phyloP scores from a whole-genome alignment of 345 rosid species.

The Moringa oleifera region DNA sequence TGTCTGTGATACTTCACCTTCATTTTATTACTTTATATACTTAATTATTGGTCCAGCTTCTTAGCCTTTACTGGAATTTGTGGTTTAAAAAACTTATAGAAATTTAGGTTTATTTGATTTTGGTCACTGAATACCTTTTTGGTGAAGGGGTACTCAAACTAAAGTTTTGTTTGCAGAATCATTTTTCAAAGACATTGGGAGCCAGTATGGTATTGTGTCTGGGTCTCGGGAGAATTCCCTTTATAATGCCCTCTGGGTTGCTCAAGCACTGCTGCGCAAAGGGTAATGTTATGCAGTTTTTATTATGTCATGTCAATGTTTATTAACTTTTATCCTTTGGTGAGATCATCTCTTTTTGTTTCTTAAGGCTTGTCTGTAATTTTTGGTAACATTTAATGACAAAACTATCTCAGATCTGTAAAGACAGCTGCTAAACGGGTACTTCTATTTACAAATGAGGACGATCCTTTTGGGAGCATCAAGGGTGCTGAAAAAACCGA shows the following conservation, averaged over 20 bases:
- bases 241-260: slow-evolving; percentile 94
- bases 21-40: no score
- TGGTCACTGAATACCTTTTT: not conserved
- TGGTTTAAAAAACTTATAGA: no score
- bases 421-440: slow-evolving; percentile 83
- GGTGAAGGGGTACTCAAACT: not conserved
- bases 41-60: no score
- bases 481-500: slow-evolving; percentile 70
- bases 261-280: slow-evolving; percentile 90
- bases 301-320: not conserved
- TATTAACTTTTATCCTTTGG: not conserved
- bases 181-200: slow-evolving; percentile 69
- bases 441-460: slow-evolving; percentile 85
- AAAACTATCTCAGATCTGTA: slow-evolving; percentile 54
- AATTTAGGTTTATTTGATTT: no score
- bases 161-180: slow-evolving; percentile 42
- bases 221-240: slow-evolving; percentile 91
- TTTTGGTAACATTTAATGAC: slow-evolving; percentile 18
- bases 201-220: slow-evolving; percentile 76
- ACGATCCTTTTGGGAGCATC: slow-evolving; percentile 84
- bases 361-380: not conserved
- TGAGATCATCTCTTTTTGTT: not conserved
- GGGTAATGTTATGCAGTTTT: slow-evolving; percentile 46
- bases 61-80: no score
- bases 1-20: no score